Percentiles rank a stretch among this genome's conserved stretches.
Conservation (phyloP, 2,329 filamentous ascomycete genomes). For the Ophiostoma piceae region DNA sequence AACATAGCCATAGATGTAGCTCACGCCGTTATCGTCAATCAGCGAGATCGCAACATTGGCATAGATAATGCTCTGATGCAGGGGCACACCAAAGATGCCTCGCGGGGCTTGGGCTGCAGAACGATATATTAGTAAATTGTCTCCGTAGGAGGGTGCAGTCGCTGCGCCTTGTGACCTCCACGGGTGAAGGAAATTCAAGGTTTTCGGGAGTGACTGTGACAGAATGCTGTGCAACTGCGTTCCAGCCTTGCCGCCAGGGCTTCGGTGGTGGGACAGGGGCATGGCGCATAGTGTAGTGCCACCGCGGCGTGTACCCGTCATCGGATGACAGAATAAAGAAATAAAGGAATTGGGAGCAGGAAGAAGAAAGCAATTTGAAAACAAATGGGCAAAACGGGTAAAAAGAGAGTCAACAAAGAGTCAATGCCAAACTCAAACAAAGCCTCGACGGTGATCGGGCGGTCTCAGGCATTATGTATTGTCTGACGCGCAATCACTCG, state of each 20-base stretch:
- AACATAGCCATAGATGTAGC: constrained; percentile 97
- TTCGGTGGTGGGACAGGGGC: constrained; percentile 13
- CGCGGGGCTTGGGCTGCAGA: constrained; percentile 47
- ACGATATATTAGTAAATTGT: background rate
- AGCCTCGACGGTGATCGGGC: background rate
- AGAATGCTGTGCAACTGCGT: constrained; percentile 22
- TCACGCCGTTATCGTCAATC: constrained; percentile 84
- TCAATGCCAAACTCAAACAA: background rate
- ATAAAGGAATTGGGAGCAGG: background rate
- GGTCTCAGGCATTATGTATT: background rate
- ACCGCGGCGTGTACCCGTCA: constrained; percentile 13
- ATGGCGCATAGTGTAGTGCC: constrained; percentile 20
- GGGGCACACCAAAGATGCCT: constrained; percentile 90
- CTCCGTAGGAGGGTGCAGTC: background rate
- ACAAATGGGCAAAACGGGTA: background rate
- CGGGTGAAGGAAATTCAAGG: constrained; percentile 23
- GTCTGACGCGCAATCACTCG: background rate
- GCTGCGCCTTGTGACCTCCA: background rate
- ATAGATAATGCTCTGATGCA: constrained; percentile 92
- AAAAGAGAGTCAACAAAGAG: background rate
- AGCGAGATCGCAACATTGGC: constrained; percentile 97
- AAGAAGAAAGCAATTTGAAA: background rate
- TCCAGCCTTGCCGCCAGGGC: constrained; percentile 21
- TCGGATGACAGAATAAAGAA: constrained; percentile 10
- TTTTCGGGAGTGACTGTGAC: constrained; percentile 20